A percentile compares a stretch with the other conserved stretches of the same genome.
Conservation (phyloP, 2,329 filamentous ascomycete species). For the Pestalotiopsis sp. region DNA sequence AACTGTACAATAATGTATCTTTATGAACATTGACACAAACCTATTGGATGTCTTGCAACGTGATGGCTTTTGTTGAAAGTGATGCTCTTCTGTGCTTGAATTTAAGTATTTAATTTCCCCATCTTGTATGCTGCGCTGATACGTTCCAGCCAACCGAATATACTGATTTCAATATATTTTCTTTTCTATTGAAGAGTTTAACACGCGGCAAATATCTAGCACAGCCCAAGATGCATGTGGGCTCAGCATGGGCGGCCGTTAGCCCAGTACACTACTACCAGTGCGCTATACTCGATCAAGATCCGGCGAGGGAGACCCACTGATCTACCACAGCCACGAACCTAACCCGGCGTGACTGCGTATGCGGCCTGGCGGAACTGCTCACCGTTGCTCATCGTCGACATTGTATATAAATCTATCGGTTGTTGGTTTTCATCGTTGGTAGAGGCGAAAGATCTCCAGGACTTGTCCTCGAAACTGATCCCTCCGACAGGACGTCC, state of each 20-base stretch:
- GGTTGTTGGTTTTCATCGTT: background rate
- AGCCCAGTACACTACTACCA: no score
- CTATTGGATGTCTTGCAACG: background rate
- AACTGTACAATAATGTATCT: background rate
- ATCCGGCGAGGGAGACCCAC: background rate
- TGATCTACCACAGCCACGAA: background rate
- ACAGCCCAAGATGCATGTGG: no score
- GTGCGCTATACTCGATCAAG: background rate
- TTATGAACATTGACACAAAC: background rate
- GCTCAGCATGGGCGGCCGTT: no score
- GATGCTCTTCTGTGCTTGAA: background rate
- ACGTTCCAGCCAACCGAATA: no score
- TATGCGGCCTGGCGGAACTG: background rate
- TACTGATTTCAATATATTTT: no score
- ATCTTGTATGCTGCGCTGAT: no score
- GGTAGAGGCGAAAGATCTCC: background rate
- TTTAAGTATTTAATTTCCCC: no score
- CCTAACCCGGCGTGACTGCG: background rate
- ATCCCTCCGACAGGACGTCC: background rate
- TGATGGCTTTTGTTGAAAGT: background rate
- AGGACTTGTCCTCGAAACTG: background rate
- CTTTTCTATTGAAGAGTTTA: no score
- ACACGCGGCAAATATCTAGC: no score
- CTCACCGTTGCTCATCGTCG: background rate
- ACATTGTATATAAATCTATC: background rate